Evolutionary conservation across 1,284 basidiomycete species (phyloP).

Genomic region (Fomitopsis pinicola): DNA sequence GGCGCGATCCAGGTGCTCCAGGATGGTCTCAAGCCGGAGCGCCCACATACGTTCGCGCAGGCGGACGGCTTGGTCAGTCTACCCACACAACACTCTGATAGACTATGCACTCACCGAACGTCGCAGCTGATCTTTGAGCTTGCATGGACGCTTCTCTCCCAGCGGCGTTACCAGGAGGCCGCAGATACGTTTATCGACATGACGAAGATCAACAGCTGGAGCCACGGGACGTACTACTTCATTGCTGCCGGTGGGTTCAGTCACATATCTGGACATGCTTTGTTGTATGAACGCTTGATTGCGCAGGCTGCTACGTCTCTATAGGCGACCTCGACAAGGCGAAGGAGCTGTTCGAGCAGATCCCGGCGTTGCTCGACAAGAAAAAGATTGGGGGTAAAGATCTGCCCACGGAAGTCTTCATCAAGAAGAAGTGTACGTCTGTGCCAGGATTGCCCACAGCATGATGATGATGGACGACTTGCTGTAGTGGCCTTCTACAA

Average conservation of each 20-base stretch:
- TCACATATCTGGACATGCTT: background rate
- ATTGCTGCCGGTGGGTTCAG: slow-evolving; percentile 53
- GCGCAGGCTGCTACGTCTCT: slow-evolving; percentile 55
- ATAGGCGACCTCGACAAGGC: slow-evolving; percentile 48
- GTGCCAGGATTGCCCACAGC: background rate
- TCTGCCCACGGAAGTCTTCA: slow-evolving; percentile 69
- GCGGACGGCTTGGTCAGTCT: slow-evolving; percentile 62
- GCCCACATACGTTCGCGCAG: slow-evolving; percentile 55
- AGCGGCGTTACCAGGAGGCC: slow-evolving; percentile 61
- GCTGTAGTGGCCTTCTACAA: slow-evolving; percentile 65
- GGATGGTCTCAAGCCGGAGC: slow-evolving; percentile 50
- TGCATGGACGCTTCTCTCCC: slow-evolving; percentile 67
- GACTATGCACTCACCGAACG: background rate
- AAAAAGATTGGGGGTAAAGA: slow-evolving; percentile 64
- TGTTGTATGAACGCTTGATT: background rate
- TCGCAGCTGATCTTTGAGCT: slow-evolving; percentile 68
- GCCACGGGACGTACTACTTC: slow-evolving; percentile 73
- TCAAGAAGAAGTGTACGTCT: slow-evolving; percentile 59
- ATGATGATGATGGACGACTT: background rate
- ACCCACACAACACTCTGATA: background rate
- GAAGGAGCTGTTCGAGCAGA: slow-evolving; percentile 52
- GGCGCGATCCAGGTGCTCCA: slow-evolving; percentile 60
- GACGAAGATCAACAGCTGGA: slow-evolving; percentile 69
- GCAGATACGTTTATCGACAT: slow-evolving; percentile 62
- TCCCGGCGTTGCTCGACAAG: slow-evolving; percentile 56